Evolutionary conservation across 2,329 filamentous ascomycete genomes (phyloP), one percentile per base, ranked within the genome.

Genomic region (Leptographium lundbergii): DNA sequence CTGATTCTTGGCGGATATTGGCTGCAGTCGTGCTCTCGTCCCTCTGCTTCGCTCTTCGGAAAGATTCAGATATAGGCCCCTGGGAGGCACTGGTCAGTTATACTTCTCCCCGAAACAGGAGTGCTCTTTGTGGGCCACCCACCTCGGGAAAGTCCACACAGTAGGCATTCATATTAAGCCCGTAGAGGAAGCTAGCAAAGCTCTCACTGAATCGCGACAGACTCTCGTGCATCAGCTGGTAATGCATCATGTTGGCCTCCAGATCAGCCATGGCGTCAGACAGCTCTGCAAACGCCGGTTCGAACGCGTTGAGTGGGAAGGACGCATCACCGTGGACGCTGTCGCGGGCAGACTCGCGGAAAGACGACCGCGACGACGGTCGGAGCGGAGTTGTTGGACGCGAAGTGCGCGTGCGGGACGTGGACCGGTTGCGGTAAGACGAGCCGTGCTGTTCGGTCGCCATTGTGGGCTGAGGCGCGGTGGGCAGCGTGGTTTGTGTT

Each of bases 141-240:
- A 91, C 91, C 82, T 99, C 94, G 0, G 91, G 89, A 64, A 96
- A 99, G 71, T 99, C 94, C 36, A 97, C 91, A 71, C 92, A 97
- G 70, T 97, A 99, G 1, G 94, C 94, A 72, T 96, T 97, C 91
- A 99, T 96, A 69, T 97, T 97, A 70, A 99, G 72, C 2, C 94
- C 94, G 67, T 97, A 99, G 53, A 99, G 74, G 67, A 99, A 97
- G 66, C 87, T 90, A 1, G 91, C 91, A 72, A 99, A 99, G 68
- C 88, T 95, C 77, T 99, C 94, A 72, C 87, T 92, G 73, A 99
- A 99, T 29, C 94, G 84, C 27, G 89, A 84, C 65, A 99, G 74
- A 67, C 89, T 95, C 75, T 97, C 92, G 69, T 99, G 91, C 86
- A 99, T 95, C 63, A 96, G 76, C 72, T 97, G 92, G 65, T 99